phyloP scores from a whole-genome alignment of 140 eudicot species.

The Oenanthe javanica region DNA sequence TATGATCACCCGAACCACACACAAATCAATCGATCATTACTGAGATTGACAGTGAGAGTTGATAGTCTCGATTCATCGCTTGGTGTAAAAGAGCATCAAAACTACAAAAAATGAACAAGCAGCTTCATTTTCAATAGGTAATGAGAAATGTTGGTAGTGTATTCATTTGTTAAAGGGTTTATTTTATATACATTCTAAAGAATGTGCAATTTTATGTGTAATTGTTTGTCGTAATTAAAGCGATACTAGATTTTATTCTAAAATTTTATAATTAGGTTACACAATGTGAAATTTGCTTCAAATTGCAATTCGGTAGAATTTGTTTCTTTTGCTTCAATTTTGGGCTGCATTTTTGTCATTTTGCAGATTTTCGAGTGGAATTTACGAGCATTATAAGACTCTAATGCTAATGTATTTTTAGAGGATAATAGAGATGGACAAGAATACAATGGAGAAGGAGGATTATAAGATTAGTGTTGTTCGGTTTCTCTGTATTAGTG shows the following conservation, averaged over 20 bases:
- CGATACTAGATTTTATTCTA: background rate
- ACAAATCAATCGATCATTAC: no score
- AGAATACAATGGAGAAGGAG: conserved; percentile 11
- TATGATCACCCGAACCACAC: no score
- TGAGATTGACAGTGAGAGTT: background rate
- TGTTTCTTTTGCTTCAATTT: background rate
- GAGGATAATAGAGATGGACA: conserved; percentile 19
- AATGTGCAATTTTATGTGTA: no score
- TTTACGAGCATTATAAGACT: background rate
- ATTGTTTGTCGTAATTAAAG: background rate
- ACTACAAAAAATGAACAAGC: background rate
- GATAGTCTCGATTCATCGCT: background rate
- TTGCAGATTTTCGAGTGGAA: background rate
- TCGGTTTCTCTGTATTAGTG: conserved; percentile 49
- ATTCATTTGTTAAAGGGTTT: no score
- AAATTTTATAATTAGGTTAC: background rate
- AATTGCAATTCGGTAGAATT: background rate
- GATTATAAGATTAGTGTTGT: conserved; percentile 17
- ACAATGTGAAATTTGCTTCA: background rate
- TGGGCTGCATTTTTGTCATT: background rate
- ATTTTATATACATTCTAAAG: background rate
- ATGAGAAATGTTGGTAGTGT: background rate
- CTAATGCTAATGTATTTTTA: background rate
- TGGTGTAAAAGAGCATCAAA: background rate
- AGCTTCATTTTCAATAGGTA: background rate